Percentiles rank a stretch among this genome's conserved stretches.
Conservation (phyloP, 768 basidiomycete species). For the Clathrus columnatus region DNA sequence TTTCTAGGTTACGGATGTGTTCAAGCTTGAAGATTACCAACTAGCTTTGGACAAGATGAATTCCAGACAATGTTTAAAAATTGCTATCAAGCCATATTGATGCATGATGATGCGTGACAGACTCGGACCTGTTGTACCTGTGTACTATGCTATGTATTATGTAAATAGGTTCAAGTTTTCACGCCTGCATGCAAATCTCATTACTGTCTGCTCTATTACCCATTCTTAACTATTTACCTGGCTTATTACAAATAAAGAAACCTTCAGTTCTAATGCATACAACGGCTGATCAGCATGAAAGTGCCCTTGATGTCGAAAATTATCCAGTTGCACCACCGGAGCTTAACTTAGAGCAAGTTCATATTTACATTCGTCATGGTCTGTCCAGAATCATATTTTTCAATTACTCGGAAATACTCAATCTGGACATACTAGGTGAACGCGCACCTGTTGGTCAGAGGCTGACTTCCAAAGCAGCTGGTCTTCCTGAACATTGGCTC, state of each 20-base stretch:
- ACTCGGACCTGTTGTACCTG: no score
- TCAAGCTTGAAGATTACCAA: conserved; percentile 50
- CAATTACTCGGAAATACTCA: neutral
- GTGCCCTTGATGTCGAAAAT: conserved; percentile 46
- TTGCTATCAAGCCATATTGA: conserved; percentile 46
- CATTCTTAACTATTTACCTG: neutral
- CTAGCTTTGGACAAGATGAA: conserved; percentile 60
- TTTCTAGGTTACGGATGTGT: conserved; percentile 46
- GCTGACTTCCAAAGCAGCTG: conserved; percentile 50
- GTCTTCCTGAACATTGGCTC: conserved; percentile 56
- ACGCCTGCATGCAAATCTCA: neutral
- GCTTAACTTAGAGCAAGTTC: conserved; percentile 59
- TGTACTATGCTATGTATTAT: no score
- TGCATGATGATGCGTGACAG: neutral
- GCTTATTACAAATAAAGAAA: neutral
- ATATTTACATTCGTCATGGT: conserved; percentile 72
- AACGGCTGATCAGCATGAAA: conserved; percentile 17
- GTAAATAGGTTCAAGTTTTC: neutral
- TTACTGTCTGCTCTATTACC: neutral
- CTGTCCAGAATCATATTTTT: conserved; percentile 17
- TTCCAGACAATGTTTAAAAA: conserved; percentile 46
- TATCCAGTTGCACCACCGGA: conserved; percentile 52
- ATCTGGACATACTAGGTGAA: conserved; percentile 41
- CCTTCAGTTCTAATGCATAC: neutral
- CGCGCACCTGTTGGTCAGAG: conserved; percentile 68